Evolutionary conservation across 371 early-diverging fungal species (phyloP), one percentile per base, ranked within the genome.

Genomic region (Edhazardia aedis): DNA sequence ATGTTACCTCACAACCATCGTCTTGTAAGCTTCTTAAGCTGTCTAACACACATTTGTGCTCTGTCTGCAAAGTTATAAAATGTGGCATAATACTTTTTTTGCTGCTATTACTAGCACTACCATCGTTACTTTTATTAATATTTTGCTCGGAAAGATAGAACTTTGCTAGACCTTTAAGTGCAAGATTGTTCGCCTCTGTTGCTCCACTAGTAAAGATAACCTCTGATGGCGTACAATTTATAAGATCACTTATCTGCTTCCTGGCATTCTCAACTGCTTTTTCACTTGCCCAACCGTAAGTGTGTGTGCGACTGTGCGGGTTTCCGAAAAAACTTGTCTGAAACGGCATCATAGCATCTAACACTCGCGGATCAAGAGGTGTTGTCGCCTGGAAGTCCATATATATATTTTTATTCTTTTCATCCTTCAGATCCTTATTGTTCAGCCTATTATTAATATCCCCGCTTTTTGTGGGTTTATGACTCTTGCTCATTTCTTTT

Each of bases 1-100:
- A 96, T 9, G 98, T 94, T 2, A 96, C 86, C 24, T 89, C 88
- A 38, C 56, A 58, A 0, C 94, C 94, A 70, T 89, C 86, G 50
- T 88, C 87, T 71, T 88, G 83, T 59, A 96, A 72, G 29, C 81
- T 80, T 62, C 98, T 79, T 75, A 92, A 92, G n/a, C 90, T 85
- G 64, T 94, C 94, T 55, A 96, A 76, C 9, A 96, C 88, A 64
- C 91, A 91, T 77, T 96, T 96, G 76, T 96, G 98, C 75, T 96
- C 98, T 29, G 83, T 91, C 72, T 91, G 90, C 4, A 87, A 80
- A 7, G 98, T 93, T 59, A 96, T 92, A 52, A 96, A 84, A 71
- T 96, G 98, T 11, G n/a, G n/a, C 36, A 11, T 36, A 3, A 62
- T 19, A 11, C 63, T 61, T 29, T 48, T 64, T n/a, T n/a, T n/a